A percentile compares a stretch with the other conserved stretches of the same genome.
Evolutionary conservation across 345 rosid genomes (phyloP).

Genomic region (Boechera stricta): DNA sequence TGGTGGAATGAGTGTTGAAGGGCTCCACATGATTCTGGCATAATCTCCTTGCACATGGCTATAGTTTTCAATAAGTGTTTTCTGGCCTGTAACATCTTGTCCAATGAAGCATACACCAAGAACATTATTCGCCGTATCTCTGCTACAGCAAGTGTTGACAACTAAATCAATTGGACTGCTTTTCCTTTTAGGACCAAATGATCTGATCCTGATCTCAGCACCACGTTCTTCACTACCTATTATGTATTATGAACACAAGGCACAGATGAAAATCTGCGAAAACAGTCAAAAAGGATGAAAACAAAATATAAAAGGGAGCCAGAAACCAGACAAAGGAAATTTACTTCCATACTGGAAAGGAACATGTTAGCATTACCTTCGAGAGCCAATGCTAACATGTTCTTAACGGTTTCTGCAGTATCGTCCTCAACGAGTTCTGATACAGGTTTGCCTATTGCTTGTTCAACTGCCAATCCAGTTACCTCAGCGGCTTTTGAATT

Average conservation of each 20-base stretch:
- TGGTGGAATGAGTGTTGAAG: constrained; percentile 81
- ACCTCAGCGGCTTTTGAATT: constrained; percentile 78
- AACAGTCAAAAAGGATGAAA: constrained; percentile 33
- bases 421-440: constrained; percentile 60
- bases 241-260: constrained; percentile 48
- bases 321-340: constrained; percentile 9
- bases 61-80: constrained; percentile 58
- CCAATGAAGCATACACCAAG: constrained; percentile 82
- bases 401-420: constrained; percentile 50
- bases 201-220: constrained; percentile 70
- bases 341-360: constrained; percentile 15
- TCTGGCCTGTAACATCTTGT: constrained; percentile 80
- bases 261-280: constrained; percentile 38
- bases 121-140: constrained; percentile 59
- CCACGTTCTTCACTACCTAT: constrained; percentile 74
- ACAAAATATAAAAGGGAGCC: constrained; percentile 4
- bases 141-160: constrained; percentile 80
- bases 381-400: constrained; percentile 58
- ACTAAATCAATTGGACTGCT: constrained; percentile 61
- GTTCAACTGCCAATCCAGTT: constrained; percentile 70
- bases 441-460: constrained; percentile 73
- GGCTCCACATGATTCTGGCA: constrained; percentile 67
- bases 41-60: constrained; percentile 74
- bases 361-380: constrained; percentile 52
- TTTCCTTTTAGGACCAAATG: constrained; percentile 54